Evolutionary conservation across 2,329 filamentous ascomycete genomes (phyloP).

Genomic region (Alternaria infectoria): DNA sequence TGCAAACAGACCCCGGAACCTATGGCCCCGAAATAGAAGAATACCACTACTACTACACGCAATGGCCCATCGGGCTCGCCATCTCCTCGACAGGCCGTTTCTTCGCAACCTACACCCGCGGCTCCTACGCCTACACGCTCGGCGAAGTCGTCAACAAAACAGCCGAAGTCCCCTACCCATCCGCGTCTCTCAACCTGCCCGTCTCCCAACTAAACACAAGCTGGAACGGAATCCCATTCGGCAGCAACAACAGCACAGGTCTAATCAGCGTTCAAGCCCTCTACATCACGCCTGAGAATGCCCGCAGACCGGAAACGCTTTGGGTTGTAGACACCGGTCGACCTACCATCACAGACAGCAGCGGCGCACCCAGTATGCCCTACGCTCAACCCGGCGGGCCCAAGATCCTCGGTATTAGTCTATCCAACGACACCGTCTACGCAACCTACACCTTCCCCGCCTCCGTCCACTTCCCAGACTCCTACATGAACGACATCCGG

Average conservation of each 20-base stretch:
- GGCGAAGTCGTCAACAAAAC: slow-evolving; percentile 57
- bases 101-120: slow-evolving; percentile 59
- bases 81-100: slow-evolving; percentile 57
- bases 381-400: slow-evolving; percentile 53
- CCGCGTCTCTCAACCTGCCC: slow-evolving; percentile 49
- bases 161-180: slow-evolving; percentile 56
- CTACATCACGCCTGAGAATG: slow-evolving; percentile 55
- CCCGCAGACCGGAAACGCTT: slow-evolving; percentile 34
- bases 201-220: slow-evolving; percentile 54
- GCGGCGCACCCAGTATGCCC: slow-evolving; percentile 35
- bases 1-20: slow-evolving; percentile 56
- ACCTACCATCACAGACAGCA: slow-evolving; percentile 42
- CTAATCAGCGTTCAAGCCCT: slow-evolving; percentile 59
- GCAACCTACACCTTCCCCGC: slow-evolving; percentile 58
- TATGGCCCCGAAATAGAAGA: slow-evolving; percentile 57
- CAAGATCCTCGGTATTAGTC: slow-evolving; percentile 58
- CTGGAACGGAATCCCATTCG: slow-evolving; percentile 54
- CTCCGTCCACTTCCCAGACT: slow-evolving; percentile 53
- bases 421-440: slow-evolving; percentile 54
- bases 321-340: slow-evolving; percentile 61
- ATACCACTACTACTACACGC: slow-evolving; percentile 55
- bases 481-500: slow-evolving; percentile 60
- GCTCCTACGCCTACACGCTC: slow-evolving; percentile 55
- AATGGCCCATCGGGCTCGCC: slow-evolving; percentile 58
- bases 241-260: slow-evolving; percentile 52